These are phyloP conservation scores for Cyberlindnera suaveolens DNA, from an alignment of 805 yeast species.

Conservation along the genomic window DNA sequence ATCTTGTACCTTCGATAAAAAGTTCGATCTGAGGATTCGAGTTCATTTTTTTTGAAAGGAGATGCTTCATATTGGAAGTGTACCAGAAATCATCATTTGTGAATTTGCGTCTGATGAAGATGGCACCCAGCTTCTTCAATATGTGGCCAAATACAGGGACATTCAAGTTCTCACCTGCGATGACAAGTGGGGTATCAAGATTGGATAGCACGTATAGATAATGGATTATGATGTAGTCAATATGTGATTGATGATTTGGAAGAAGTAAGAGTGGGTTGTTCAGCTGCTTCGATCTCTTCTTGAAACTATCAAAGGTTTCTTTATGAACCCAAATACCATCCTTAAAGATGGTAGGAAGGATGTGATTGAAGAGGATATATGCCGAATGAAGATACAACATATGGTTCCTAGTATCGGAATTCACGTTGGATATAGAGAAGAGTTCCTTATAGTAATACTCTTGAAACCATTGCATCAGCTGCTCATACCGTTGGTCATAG, in stretches of 20 bases:
- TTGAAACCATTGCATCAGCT: constrained; percentile 12
- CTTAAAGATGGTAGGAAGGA: constrained; percentile 15
- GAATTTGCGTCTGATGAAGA: constrained; percentile 19
- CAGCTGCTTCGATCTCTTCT: constrained; percentile 1
- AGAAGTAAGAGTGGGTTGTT: constrained; percentile 8
- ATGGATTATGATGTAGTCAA: constrained; percentile 21
- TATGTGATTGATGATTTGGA: constrained; percentile 20
- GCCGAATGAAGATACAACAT: constrained; percentile 9
- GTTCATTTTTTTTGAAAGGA: constrained; percentile 7
- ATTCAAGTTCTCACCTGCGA: constrained; percentile 21
- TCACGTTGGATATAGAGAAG: constrained; percentile 6
- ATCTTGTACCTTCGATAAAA: constrained; percentile 21
- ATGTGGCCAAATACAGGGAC: constrained; percentile 19
- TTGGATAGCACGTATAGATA: constrained; percentile 11
- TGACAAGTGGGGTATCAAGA: constrained; percentile 18
- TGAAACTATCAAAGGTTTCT: constrained; percentile 7
- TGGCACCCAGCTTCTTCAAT: constrained; percentile 15
- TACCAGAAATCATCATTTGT: constrained; percentile 16
- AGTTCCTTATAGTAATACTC: constrained; percentile 12
- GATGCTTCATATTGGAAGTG: constrained; percentile 6
- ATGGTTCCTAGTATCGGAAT: constrained; percentile 12
- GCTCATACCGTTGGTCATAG: constrained; percentile 2
- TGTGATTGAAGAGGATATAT: constrained; percentile 10
- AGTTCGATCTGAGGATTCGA: constrained; percentile 12
- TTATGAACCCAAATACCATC: constrained; percentile 21